Conservation (phyloP, 2,329 filamentous ascomycete genomes). For the Onygenales sp. region DNA sequence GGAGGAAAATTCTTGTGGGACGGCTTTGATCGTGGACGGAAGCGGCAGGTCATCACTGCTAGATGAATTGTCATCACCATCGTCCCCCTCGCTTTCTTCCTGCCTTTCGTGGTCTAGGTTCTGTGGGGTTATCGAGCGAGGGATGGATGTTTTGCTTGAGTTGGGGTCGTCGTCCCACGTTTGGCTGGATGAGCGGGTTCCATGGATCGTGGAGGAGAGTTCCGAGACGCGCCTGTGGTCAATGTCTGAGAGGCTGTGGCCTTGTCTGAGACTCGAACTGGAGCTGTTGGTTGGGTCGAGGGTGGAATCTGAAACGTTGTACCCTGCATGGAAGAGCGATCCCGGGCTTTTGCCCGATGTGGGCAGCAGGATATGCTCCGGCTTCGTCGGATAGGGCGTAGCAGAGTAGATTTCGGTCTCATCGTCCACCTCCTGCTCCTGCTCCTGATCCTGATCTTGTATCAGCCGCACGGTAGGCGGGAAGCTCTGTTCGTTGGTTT, state of each 20-base stretch:
- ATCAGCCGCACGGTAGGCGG: constrained; percentile 29
- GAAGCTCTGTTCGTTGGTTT: constrained; percentile 33
- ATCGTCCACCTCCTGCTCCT: constrained; percentile 11
- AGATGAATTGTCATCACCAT: constrained; percentile 17
- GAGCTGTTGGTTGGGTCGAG: constrained; percentile 20
- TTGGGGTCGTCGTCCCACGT: constrained; percentile 11
- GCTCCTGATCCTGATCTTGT: constrained; percentile 17
- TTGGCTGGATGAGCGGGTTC: constrained; percentile 9
- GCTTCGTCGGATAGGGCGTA: constrained; percentile 39
- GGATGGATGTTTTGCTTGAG: constrained; percentile 13
- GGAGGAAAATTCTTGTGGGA: constrained; percentile 23
- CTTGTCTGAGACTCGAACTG: constrained; percentile 18
- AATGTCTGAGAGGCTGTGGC: constrained; percentile 19
- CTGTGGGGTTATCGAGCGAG: constrained; percentile 6
- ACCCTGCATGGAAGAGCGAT: constrained; percentile 22
- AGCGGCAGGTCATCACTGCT: constrained; percentile 17
- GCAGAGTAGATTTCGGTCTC: constrained; percentile 30
- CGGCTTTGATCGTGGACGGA: constrained; percentile 29
- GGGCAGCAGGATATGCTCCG: constrained; percentile 36
- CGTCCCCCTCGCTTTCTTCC: constrained; percentile 9
- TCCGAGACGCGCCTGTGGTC: constrained; percentile 10
- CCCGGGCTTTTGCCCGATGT: constrained; percentile 30
- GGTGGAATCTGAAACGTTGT: constrained; percentile 23
- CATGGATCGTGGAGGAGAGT: constrained; percentile 2
- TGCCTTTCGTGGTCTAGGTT: not conserved